A percentile compares a stretch with the other conserved stretches of the same genome.
phyloP scores from a whole-genome alignment of 805 yeast species.

The Candida ovalis region DNA sequence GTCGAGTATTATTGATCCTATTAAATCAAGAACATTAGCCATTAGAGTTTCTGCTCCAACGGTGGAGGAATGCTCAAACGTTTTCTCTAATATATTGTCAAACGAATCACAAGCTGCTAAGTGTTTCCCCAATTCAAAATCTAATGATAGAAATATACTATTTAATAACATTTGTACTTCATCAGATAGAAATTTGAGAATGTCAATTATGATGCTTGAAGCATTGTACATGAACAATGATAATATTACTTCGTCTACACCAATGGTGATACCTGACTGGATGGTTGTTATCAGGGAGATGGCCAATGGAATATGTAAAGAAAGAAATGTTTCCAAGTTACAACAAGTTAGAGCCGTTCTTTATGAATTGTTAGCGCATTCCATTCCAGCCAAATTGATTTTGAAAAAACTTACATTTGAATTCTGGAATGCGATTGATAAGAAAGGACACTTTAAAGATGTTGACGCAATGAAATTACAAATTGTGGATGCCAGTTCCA shows the following conservation, averaged over 20 bases:
- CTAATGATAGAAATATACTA: conserved; percentile 30
- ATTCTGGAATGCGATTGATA: conserved; percentile 28
- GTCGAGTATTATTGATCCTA: conserved; percentile 89
- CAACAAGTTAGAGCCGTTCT: conserved; percentile 63
- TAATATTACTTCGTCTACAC: conserved; percentile 40
- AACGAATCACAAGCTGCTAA: conserved; percentile 45
- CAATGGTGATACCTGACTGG: conserved; percentile 82
- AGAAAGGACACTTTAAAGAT: conserved; percentile 13
- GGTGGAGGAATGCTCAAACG: conserved; percentile 48
- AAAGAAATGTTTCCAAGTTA: conserved; percentile 59
- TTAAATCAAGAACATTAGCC: conserved; percentile 85
- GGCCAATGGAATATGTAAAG: conserved; percentile 55
- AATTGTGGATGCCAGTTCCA: conserved; percentile 57
- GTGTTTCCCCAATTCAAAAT: conserved; percentile 32
- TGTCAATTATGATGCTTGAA: conserved; percentile 75
- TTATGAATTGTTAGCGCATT: conserved; percentile 85
- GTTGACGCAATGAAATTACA: conserved; percentile 33
- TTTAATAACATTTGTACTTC: conserved; percentile 50
- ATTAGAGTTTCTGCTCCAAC: conserved; percentile 86
- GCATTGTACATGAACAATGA: conserved; percentile 74
- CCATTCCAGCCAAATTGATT: conserved; percentile 85
- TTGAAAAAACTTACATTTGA: conserved; percentile 52
- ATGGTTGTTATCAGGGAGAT: conserved; percentile 68
- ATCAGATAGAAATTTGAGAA: conserved; percentile 70
- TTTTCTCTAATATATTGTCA: conserved; percentile 51